phyloP scores from a whole-genome alignment of 106 monocot species.

The Acorus gramineus region DNA sequence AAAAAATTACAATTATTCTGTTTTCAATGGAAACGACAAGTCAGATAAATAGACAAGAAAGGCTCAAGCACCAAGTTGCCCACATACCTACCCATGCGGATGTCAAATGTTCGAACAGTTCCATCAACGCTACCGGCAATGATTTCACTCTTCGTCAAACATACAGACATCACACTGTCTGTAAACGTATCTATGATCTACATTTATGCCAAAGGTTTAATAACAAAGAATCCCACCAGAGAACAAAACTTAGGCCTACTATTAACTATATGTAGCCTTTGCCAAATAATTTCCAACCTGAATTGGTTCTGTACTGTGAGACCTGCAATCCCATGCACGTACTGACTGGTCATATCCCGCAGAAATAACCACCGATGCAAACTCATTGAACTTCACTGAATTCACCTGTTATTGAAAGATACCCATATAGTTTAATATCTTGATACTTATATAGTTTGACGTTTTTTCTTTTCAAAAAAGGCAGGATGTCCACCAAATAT shows the following conservation, averaged over 20 bases:
- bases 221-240: too few relatives aligned
- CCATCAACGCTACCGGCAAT: constrained; percentile 98
- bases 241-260: too few relatives aligned
- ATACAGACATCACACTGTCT: constrained; percentile 96
- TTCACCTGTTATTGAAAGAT: constrained; percentile 51
- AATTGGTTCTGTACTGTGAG: constrained; percentile 95
- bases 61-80: neutral
- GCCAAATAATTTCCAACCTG: constrained; percentile 32
- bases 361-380: constrained; percentile 76
- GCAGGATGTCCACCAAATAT: too few relatives aligned
- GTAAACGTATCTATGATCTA: constrained; percentile 85
- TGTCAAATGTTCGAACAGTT: constrained; percentile 96
- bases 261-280: too few relatives aligned
- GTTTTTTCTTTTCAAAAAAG: too few relatives aligned
- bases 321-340: constrained; percentile 91
- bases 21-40: too few relatives aligned
- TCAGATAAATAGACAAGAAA: neutral
- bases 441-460: too few relatives aligned
- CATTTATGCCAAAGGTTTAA: neutral
- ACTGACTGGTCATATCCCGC: constrained; percentile 97
- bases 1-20: neutral
- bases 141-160: constrained; percentile 88
- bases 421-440: too few relatives aligned
- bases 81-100: constrained; percentile 87
- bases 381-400: constrained; percentile 95